These are phyloP conservation scores for Tricholoma furcatifolium DNA, from an alignment of 768 basidiomycete genomes.

Conservation along the genomic window DNA sequence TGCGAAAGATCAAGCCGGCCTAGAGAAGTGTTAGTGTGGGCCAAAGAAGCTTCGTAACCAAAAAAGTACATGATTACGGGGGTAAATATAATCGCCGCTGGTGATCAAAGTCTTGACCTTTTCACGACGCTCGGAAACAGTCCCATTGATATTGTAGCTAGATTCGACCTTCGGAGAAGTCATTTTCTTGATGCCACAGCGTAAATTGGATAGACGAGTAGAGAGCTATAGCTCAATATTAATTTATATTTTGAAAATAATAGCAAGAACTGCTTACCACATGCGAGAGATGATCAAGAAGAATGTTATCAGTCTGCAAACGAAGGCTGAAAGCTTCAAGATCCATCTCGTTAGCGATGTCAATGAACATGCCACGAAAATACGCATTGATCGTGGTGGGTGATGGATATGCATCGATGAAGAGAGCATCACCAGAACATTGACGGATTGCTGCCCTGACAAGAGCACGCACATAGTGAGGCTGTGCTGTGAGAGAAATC, in stretches of 20 bases:
- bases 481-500: slow-evolving; percentile 6
- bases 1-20: not conserved
- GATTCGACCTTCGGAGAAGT: not conserved
- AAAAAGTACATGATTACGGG: not conserved
- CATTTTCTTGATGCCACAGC: not conserved
- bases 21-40: too few relatives aligned
- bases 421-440: slow-evolving; percentile 4
- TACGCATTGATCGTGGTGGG: not conserved
- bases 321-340: not conserved
- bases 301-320: not conserved
- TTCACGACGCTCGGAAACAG: not conserved
- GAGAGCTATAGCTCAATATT: not conserved
- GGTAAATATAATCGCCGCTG: slow-evolving; percentile 4
- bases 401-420: slow-evolving; percentile 1
- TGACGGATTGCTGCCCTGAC: slow-evolving; percentile 7
- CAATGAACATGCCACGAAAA: not conserved
- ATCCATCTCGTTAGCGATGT: not conserved
- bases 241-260: not conserved
- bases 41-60: too few relatives aligned
- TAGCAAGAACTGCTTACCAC: not conserved
- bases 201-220: not conserved
- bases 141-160: not conserved
- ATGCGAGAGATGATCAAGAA: not conserved
- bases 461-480: not conserved
- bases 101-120: not conserved